Conservation (phyloP, 1,139 yeast species). For the Debaryomycetaceae sp. region DNA sequence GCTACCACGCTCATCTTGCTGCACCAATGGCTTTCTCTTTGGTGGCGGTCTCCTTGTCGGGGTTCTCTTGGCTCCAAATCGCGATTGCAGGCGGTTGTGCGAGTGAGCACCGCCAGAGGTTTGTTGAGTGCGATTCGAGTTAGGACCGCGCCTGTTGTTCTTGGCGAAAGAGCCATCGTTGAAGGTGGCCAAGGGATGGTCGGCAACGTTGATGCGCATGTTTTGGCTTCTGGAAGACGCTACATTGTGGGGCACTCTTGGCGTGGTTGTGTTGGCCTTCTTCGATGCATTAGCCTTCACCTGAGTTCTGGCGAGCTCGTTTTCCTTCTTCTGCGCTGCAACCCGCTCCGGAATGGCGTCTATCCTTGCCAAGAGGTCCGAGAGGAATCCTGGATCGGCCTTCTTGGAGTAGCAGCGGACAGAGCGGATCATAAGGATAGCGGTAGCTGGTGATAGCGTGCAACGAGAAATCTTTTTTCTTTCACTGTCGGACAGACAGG, state of each 20-base stretch:
- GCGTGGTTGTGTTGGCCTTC: background rate
- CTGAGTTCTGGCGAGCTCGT: background rate
- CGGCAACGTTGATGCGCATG: slow-evolving; percentile 14
- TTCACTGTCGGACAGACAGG: background rate
- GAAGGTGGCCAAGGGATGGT: slow-evolving; percentile 19
- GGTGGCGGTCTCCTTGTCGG: too few species aligned
- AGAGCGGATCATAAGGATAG: slow-evolving; percentile 6
- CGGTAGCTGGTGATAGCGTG: background rate
- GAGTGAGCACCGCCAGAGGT: too few species aligned
- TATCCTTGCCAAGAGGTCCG: slow-evolving; percentile 32
- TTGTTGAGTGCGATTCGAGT: too few species aligned
- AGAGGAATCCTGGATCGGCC: slow-evolving; percentile 19
- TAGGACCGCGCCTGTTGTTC: slow-evolving; percentile 2
- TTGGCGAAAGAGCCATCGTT: slow-evolving; percentile 3
- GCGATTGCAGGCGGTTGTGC: background rate
- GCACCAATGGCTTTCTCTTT: slow-evolving; percentile 1
- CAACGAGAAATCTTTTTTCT: slow-evolving; percentile 1
- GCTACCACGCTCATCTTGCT: background rate
- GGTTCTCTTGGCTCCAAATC: background rate
- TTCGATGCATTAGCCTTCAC: background rate
- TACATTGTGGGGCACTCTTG: too few species aligned
- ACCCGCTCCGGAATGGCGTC: slow-evolving; percentile 15
- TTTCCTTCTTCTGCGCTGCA: slow-evolving; percentile 4
- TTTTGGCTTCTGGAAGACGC: slow-evolving; percentile 4
- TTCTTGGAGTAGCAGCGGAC: slow-evolving; percentile 11